A percentile compares a stretch with the other conserved stretches of the same genome.
phyloP scores from a whole-genome alignment of 805 yeast genomes.

The Candida insectorum region DNA sequence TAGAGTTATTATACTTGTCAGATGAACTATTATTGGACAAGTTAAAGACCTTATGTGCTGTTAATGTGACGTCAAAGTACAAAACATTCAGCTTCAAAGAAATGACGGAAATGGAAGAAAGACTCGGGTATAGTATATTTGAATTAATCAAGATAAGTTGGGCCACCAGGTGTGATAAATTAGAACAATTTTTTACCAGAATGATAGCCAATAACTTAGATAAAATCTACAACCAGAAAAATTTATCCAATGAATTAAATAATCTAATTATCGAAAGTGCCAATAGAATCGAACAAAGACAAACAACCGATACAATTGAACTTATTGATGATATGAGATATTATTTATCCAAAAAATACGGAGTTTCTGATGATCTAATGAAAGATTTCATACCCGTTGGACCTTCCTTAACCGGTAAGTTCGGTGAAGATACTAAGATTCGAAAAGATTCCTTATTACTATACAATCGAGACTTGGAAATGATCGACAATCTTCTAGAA shows the following conservation, averaged over 20 bases:
- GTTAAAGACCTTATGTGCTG: constrained; percentile 62
- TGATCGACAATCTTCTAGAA: constrained; percentile 26
- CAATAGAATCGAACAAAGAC: constrained; percentile 51
- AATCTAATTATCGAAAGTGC: constrained; percentile 45
- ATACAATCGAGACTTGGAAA: constrained; percentile 25
- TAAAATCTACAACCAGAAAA: constrained; percentile 26
- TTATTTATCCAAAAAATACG: constrained; percentile 45
- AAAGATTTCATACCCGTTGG: constrained; percentile 23
- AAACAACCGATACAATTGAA: constrained; percentile 78
- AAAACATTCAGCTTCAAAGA: constrained; percentile 16
- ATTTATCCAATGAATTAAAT: constrained; percentile 21
- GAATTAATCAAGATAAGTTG: constrained; percentile 64
- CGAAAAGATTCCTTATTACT: constrained; percentile 5
- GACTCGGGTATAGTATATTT: constrained; percentile 40
- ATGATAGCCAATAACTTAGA: constrained; percentile 50
- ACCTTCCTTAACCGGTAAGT: constrained; percentile 9
- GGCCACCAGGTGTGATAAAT: constrained; percentile 59
- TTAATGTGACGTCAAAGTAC: constrained; percentile 35
- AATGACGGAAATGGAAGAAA: constrained; percentile 15
- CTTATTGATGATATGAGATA: constrained; percentile 74
- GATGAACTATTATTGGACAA: constrained; percentile 61
- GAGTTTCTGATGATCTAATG: constrained; percentile 21
- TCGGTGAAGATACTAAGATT: constrained; percentile 10
- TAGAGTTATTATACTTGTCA: constrained; percentile 57
- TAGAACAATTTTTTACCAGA: constrained; percentile 63